phyloP scores from a whole-genome alignment of 2,329 filamentous ascomycete species.

The Botryotinia calthae region DNA sequence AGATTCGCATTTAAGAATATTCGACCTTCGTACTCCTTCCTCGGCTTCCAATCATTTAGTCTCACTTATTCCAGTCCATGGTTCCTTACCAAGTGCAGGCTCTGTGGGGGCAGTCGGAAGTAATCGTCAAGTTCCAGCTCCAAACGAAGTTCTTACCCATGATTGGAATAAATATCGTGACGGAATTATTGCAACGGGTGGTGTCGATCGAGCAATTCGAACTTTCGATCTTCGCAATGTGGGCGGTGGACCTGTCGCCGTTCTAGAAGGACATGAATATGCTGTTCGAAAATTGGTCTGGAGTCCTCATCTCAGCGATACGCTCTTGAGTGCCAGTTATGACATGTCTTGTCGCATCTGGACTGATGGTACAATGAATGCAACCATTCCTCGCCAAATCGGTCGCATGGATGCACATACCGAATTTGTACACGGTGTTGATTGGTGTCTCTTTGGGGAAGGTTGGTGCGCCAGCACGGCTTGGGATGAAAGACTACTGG shows the following conservation, averaged over 20 bases:
- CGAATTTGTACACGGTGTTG: constrained; percentile 92
- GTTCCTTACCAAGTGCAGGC: constrained; percentile 43
- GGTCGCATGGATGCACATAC: constrained; percentile 87
- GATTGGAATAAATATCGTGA: constrained; percentile 99
- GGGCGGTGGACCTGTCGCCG: constrained; percentile 64
- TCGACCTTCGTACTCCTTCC: constrained; percentile 84
- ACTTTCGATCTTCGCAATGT: constrained; percentile 88
- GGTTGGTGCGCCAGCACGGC: constrained; percentile 94
- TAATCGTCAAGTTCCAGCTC: constrained; percentile 38
- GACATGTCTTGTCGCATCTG: constrained; percentile 97
- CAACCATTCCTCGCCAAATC: constrained; percentile 42
- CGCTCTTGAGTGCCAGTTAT: constrained; percentile 86
- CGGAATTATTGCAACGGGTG: constrained; percentile 78
- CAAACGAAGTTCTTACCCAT: constrained; percentile 79
- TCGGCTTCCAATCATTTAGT: constrained; percentile 86
- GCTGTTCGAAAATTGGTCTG: constrained; percentile 82
- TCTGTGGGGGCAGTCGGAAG: constrained; percentile 29
- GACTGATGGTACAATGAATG: constrained; percentile 63
- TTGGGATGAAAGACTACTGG: constrained; percentile 87
- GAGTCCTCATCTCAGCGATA: constrained; percentile 90
- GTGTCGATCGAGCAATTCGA: constrained; percentile 82
- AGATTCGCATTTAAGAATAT: constrained; percentile 85
- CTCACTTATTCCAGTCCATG: constrained; percentile 79
- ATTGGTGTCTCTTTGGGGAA: constrained; percentile 97
- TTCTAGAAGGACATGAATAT: constrained; percentile 85